Evolutionary conservation across 2,329 filamentous ascomycete species (phyloP).

Genomic region (Ascochyta pisi): DNA sequence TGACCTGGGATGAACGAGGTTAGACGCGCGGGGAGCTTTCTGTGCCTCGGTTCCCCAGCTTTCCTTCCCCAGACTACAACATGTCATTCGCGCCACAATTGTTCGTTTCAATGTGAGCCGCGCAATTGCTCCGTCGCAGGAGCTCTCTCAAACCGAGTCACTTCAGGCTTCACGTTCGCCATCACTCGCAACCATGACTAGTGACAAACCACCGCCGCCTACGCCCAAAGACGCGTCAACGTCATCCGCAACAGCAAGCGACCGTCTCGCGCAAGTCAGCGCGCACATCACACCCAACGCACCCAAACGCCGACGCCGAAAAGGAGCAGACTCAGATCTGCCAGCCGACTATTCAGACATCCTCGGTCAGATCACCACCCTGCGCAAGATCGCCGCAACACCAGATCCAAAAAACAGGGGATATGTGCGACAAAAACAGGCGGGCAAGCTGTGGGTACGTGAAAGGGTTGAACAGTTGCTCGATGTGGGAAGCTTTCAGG

Average conservation of each 20-base stretch:
- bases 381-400: conserved; percentile 61
- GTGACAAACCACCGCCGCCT: conserved; percentile 23
- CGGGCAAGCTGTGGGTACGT: conserved; percentile 70
- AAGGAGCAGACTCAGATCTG: conserved; percentile 50
- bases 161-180: neutral
- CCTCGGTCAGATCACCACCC: conserved; percentile 61
- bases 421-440: conserved; percentile 68
- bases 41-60: conserved; percentile 39
- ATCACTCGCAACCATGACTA: conserved; percentile 28
- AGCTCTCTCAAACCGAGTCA: conserved; percentile 2
- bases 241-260: conserved; percentile 42
- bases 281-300: conserved; percentile 52
- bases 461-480: conserved; percentile 67
- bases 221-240: conserved; percentile 27
- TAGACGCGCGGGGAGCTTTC: conserved; percentile 28
- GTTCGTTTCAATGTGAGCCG: conserved; percentile 28
- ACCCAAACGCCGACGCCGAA: conserved; percentile 46
- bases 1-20: conserved; percentile 10
- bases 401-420: conserved; percentile 62
- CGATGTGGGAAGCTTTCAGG: conserved; percentile 62
- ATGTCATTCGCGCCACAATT: neutral
- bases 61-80: conserved; percentile 25
- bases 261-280: conserved; percentile 58
- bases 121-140: conserved; percentile 19
- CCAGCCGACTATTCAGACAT: conserved; percentile 69